Evolutionary conservation across 2,329 filamentous ascomycete genomes (phyloP).

Genomic region (Xylariaceae sp.): DNA sequence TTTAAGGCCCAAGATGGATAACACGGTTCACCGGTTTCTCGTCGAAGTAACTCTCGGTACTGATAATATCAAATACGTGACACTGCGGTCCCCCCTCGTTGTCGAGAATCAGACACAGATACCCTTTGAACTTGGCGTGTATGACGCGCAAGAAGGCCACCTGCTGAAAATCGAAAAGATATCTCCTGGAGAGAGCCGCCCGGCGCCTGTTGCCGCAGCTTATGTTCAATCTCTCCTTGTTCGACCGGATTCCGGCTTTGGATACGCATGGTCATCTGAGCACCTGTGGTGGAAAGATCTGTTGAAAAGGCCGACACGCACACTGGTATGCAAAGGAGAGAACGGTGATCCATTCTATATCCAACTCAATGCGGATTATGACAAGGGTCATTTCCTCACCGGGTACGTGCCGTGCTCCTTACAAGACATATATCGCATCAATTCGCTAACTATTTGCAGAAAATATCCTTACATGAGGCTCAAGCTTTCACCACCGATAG

Average conservation of each 20-base stretch:
- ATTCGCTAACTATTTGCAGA: constrained; percentile 39
- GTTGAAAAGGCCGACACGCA: constrained; percentile 75
- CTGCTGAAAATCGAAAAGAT: constrained; percentile 98
- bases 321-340: constrained; percentile 83
- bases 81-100: constrained; percentile 81
- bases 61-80: constrained; percentile 98
- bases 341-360: constrained; percentile 91
- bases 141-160: constrained; percentile 79
- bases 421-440: not conserved
- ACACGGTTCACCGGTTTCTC: constrained; percentile 79
- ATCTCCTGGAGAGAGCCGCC: constrained; percentile 79
- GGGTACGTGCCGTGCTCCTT: constrained; percentile 43
- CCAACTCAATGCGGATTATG: constrained; percentile 82
- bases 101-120: constrained; percentile 97
- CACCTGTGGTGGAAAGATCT: constrained; percentile 90
- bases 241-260: constrained; percentile 90
- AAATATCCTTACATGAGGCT: constrained; percentile 93
- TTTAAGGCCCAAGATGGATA: constrained; percentile 78
- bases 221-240: constrained; percentile 85
- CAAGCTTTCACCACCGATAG: constrained; percentile 84
- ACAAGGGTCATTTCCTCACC: constrained; percentile 76
- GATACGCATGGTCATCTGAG: constrained; percentile 91
- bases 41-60: constrained; percentile 86
- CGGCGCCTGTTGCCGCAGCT: constrained; percentile 85
- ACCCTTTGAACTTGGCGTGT: constrained; percentile 87